phyloP scores from a whole-genome alignment of 768 basidiomycete genomes.

The Symmetrospora coprosmae region DNA sequence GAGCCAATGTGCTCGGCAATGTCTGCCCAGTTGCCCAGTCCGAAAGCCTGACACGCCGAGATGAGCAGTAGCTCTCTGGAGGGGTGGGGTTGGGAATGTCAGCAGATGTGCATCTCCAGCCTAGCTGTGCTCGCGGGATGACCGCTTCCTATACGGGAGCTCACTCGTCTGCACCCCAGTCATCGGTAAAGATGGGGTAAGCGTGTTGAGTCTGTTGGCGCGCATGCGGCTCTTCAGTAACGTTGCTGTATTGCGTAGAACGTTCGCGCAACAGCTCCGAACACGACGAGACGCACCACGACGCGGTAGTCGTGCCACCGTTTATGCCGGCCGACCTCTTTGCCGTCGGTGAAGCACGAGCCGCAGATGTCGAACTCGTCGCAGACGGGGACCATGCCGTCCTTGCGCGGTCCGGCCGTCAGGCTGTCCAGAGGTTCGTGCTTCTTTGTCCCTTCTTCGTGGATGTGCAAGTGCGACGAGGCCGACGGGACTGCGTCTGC shows the following conservation, averaged over 20 bases:
- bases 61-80: slow-evolving; percentile 71
- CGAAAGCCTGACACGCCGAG: slow-evolving; percentile 72
- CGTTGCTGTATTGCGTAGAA: not conserved
- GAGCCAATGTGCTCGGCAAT: slow-evolving; percentile 75
- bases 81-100: slow-evolving; percentile 12
- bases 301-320: slow-evolving; percentile 79
- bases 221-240: not conserved
- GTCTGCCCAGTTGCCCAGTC: slow-evolving; percentile 92
- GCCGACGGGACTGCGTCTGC: too few relatives aligned
- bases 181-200: slow-evolving; percentile 82
- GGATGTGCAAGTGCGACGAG: too few relatives aligned
- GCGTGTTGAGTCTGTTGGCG: slow-evolving; percentile 81
- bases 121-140: too few relatives aligned
- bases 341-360: slow-evolving; percentile 77
- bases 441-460: not conserved
- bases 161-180: slow-evolving; percentile 97
- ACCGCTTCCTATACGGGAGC: slow-evolving; percentile 33
- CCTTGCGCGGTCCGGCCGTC: slow-evolving; percentile 45
- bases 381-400: slow-evolving; percentile 42
- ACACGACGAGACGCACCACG: slow-evolving; percentile 50
- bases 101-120: not conserved
- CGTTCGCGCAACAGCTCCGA: not conserved
- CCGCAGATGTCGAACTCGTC: slow-evolving; percentile 89
- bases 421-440: slow-evolving; percentile 13
- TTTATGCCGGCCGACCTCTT: slow-evolving; percentile 73